Percentiles rank a stretch among this genome's conserved stretches.
Evolutionary conservation across 495 filamentous ascomycete species (phyloP).

Genomic region (Podospora pseudopauciseta): DNA sequence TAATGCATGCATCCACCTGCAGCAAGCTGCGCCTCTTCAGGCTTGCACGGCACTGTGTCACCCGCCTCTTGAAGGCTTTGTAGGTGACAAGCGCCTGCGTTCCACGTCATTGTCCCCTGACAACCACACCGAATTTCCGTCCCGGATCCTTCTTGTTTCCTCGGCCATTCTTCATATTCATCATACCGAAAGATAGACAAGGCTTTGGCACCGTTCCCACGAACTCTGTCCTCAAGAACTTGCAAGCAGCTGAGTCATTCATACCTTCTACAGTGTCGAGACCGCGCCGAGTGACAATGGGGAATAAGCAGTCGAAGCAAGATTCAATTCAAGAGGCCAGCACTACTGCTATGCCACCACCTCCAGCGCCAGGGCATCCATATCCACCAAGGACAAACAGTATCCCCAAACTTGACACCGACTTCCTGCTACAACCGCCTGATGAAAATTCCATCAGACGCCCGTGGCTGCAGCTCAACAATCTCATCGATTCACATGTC

Average conservation of each 20-base stretch:
- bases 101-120: not conserved
- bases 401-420: not conserved
- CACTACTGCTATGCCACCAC: not conserved
- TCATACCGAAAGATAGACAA: not conserved
- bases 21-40: not conserved
- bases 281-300: not conserved
- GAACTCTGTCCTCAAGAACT: not conserved
- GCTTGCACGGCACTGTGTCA: not conserved
- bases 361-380: not conserved
- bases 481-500: conserved; percentile 3
- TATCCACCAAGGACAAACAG: not conserved
- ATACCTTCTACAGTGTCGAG: not conserved
- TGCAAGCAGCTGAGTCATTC: not conserved
- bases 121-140: not conserved
- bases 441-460: conserved; percentile 1
- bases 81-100: not conserved
- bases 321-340: not conserved
- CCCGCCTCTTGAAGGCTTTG: not conserved
- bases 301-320: not conserved
- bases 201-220: not conserved
- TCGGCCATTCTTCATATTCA: not conserved
- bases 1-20: not conserved
- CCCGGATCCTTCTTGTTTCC: not conserved
- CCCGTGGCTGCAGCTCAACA: conserved; percentile 2
- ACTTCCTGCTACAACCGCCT: not conserved